phyloP scores from a whole-genome alignment of 1,139 yeast genomes.

The Hansenula lynferdii region DNA sequence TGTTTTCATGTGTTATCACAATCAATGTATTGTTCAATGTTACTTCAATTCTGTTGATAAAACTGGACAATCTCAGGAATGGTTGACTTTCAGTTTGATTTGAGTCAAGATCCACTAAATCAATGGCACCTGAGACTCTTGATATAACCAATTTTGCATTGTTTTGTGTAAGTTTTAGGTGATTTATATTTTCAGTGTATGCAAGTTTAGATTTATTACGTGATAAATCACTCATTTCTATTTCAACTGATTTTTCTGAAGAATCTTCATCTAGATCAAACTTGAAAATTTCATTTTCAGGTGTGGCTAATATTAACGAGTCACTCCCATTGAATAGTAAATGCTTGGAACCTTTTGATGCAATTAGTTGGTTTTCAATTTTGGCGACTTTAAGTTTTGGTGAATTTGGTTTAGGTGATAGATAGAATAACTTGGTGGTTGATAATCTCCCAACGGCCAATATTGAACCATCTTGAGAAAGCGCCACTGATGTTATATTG shows the following conservation, averaged over 20 bases:
- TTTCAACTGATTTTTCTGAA: conserved; percentile 31
- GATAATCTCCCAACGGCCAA: conserved; percentile 70
- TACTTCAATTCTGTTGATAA: conserved; percentile 61
- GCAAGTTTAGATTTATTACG: conserved; percentile 28
- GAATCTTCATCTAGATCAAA: conserved; percentile 39
- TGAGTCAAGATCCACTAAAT: conserved; percentile 37
- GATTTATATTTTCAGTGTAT: conserved; percentile 43
- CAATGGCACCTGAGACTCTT: conserved; percentile 63
- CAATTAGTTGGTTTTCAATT: conserved; percentile 39
- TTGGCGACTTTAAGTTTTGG: conserved; percentile 47
- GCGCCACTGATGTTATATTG: conserved; percentile 65
- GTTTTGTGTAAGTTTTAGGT: conserved; percentile 42
- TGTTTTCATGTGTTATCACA: conserved; percentile 71
- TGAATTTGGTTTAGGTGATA: conserved; percentile 32
- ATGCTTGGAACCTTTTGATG: conserved; percentile 50
- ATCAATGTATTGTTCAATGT: conserved; percentile 49
- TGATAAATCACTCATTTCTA: conserved; percentile 31
- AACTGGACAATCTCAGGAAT: conserved; percentile 49
- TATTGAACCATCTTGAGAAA: conserved; percentile 61
- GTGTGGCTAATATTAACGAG: conserved; percentile 53
- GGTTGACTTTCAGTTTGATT: conserved; percentile 21
- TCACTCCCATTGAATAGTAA: conserved; percentile 39
- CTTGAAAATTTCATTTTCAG: conserved; percentile 58
- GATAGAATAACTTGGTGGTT: conserved; percentile 63
- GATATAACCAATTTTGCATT: conserved; percentile 47